Conservation (phyloP, 352 stramenopile genomes). For the Peronospora tabacina region DNA sequence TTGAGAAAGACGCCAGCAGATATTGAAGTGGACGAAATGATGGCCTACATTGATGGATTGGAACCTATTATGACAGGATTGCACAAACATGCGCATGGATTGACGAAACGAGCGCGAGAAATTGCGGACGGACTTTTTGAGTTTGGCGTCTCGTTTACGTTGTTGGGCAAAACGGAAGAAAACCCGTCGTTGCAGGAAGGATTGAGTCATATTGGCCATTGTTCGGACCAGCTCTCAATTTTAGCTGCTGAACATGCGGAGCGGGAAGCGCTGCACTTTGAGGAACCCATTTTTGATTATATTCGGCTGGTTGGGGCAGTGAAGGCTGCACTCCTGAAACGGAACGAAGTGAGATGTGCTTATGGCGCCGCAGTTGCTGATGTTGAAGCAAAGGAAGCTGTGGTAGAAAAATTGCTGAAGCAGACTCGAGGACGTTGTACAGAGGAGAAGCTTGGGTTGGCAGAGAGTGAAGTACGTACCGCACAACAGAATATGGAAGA, state of each 20-base stretch:
- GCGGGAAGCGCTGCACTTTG: conserved; percentile 88
- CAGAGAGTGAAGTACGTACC: conserved; percentile 64
- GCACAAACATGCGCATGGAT: conserved; percentile 88
- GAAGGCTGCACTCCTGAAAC: conserved; percentile 89
- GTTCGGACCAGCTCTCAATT: conserved; percentile 87
- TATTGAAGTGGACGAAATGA: conserved; percentile 93
- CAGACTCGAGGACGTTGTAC: conserved; percentile 31
- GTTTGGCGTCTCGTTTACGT: conserved; percentile 93
- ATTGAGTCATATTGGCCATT: conserved; percentile 88
- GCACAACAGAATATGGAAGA: conserved; percentile 83
- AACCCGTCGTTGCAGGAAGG: conserved; percentile 88
- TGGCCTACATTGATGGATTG: conserved; percentile 92
- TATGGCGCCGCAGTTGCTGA: conserved; percentile 85
- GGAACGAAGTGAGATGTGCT: conserved; percentile 87
- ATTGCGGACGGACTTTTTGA: conserved; percentile 95
- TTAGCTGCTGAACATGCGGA: conserved; percentile 90
- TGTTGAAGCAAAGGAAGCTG: conserved; percentile 74
- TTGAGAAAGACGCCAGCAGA: conserved; percentile 88
- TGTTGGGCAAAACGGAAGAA: conserved; percentile 91
- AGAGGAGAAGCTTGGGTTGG: conserved; percentile 86
- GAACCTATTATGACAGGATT: conserved; percentile 94
- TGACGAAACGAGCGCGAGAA: conserved; percentile 92
- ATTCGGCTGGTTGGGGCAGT: conserved; percentile 94
- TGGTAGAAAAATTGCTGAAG: conserved; percentile 59
- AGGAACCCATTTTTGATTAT: conserved; percentile 95